Conservation (phyloP, 2,329 filamentous ascomycete genomes). For the Nectriaceae sp. region DNA sequence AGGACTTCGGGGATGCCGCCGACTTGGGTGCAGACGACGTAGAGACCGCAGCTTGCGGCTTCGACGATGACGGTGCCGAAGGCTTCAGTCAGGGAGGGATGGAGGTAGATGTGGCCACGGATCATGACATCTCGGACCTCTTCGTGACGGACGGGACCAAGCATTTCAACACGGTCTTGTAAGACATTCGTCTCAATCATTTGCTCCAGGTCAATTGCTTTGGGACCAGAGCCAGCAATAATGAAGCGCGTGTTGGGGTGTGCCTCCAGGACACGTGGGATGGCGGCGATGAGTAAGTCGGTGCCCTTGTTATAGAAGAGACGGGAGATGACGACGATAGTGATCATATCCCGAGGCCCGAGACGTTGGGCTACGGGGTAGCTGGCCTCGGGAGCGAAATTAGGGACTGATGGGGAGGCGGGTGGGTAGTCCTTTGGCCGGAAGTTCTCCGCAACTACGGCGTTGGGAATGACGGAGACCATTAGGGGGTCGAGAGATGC, state of each 20-base stretch:
- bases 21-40: conserved; percentile 95
- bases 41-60: conserved; percentile 91
- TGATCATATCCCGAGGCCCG: conserved; percentile 83
- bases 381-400: conserved; percentile 40
- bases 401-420: conserved; percentile 26
- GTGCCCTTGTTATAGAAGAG: conserved; percentile 99
- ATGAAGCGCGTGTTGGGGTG: conserved; percentile 96
- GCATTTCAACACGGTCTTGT: conserved; percentile 89
- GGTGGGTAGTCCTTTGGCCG: conserved; percentile 58
- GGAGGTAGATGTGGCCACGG: conserved; percentile 91
- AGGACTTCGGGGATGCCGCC: conserved; percentile 96
- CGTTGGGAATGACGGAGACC: conserved; percentile 97
- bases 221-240: conserved; percentile 92
- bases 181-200: conserved; percentile 96
- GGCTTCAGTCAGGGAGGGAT: conserved; percentile 92
- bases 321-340: conserved; percentile 94
- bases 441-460: conserved; percentile 96
- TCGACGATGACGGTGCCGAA: conserved; percentile 98
- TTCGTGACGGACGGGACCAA: conserved; percentile 91
- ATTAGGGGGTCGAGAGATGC: conserved; percentile 94
- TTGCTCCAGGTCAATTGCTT: conserved; percentile 96
- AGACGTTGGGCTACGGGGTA: conserved; percentile 64
- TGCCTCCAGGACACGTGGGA: conserved; percentile 85
- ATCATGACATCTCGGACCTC: conserved; percentile 98
- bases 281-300: conserved; percentile 92